Conservation (phyloP, 192 early-diverging fungal genomes). For the Piromyces sp. region DNA sequence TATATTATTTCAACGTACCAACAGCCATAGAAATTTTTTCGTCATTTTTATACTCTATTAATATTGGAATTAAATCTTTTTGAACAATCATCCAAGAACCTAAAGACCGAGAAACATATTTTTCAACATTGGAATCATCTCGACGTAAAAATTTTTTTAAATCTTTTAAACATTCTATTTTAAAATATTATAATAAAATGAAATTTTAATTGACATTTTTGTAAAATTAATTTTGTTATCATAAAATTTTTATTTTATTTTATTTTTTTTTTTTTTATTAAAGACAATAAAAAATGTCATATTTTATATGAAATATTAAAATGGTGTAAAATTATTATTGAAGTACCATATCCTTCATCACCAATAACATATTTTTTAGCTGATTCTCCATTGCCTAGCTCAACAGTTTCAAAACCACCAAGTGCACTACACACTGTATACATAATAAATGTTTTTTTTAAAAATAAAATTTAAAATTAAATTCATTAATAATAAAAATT, state of each 20-base stretch:
- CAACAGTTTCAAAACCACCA: slow-evolving; percentile 49
- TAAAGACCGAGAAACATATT: slow-evolving; percentile 42
- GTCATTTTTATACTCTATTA: slow-evolving; percentile 8
- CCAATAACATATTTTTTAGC: slow-evolving; percentile 47
- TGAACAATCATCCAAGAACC: slow-evolving; percentile 59
- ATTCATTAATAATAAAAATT: no score
- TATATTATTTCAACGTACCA: slow-evolving; percentile 1
- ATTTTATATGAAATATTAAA: no score
- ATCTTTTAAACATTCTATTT: slow-evolving; percentile 65
- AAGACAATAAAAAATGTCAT: no score
- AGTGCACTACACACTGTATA: slow-evolving; percentile 49
- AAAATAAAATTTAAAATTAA: no score
- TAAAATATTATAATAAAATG: no score
- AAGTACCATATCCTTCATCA: slow-evolving; percentile 58
- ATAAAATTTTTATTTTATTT: no score
- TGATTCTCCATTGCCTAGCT: slow-evolving; percentile 13
- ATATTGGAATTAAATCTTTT: slow-evolving; percentile 62
- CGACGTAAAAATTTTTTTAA: slow-evolving; percentile 66
- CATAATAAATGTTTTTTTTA: no score
- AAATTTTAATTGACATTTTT: no score
- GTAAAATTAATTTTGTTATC: no score
- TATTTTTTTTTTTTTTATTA: no score
- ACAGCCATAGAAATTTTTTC: slow-evolving; percentile 10
- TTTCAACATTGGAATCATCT: slow-evolving; percentile 45
- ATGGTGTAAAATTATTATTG: no score